Conservation (phyloP, 179 eudicot genomes). For the Corrigiola litoralis region DNA sequence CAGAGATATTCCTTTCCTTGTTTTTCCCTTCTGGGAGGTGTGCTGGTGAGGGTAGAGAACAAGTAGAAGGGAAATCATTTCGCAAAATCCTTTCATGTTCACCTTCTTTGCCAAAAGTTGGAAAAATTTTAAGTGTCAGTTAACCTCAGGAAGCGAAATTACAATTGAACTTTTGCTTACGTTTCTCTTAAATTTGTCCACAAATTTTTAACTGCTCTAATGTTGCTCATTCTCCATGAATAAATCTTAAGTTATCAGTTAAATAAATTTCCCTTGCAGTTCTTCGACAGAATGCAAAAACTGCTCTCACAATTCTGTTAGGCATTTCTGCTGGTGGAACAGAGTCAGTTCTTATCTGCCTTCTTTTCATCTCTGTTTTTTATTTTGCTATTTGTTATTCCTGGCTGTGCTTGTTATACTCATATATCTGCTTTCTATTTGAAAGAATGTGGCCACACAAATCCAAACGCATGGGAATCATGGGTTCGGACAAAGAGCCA, state of each 20-base stretch:
- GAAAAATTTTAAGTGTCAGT: no score
- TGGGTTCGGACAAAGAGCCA: constrained; percentile 51
- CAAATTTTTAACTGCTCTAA: constrained; percentile 2
- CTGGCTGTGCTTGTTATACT: neutral
- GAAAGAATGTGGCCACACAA: constrained; percentile 57
- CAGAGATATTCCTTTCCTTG: no score
- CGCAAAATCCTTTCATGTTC: no score
- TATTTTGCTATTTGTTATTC: neutral
- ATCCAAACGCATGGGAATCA: constrained; percentile 44
- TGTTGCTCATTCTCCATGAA: neutral
- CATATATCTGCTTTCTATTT: constrained; percentile 8
- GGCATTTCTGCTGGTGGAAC: constrained; percentile 99
- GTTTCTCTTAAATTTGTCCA: no score
- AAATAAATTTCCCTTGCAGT: constrained; percentile 32
- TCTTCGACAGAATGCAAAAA: constrained; percentile 43
- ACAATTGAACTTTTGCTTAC: no score
- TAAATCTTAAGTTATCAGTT: neutral
- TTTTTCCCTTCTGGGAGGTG: no score
- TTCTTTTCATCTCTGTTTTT: neutral
- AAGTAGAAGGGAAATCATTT: no score
- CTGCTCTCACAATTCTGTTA: constrained; percentile 65
- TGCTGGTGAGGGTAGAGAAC: no score
- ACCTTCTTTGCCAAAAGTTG: no score
- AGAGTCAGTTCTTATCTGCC: constrained; percentile 42
- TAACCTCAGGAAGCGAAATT: no score